phyloP scores from a whole-genome alignment of 1,139 yeast genomes.

The Williopsis jadinii region DNA sequence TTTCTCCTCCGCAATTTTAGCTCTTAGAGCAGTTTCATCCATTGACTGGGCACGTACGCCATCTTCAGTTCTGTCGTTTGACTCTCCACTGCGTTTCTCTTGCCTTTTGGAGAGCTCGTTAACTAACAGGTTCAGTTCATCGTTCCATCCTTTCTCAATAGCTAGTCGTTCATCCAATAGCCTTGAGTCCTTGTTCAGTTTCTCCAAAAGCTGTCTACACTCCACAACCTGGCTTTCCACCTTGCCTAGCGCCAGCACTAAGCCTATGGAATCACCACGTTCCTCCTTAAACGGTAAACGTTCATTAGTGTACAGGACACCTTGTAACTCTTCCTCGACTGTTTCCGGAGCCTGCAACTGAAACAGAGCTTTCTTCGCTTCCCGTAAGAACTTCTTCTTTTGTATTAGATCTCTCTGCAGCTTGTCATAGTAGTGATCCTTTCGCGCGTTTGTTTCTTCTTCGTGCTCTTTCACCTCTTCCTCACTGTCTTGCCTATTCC shows the following conservation, averaged over 20 bases:
- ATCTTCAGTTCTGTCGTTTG: too few species aligned
- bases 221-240: slow-evolving; percentile 13
- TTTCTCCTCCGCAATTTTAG: not conserved
- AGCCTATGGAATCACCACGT: slow-evolving; percentile 21
- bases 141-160: slow-evolving; percentile 9
- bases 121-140: slow-evolving; percentile 4
- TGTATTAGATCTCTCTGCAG: slow-evolving; percentile 6
- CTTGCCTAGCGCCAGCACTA: slow-evolving; percentile 12
- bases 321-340: slow-evolving; percentile 4
- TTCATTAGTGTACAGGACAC: slow-evolving; percentile 8
- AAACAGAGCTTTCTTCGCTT: slow-evolving; percentile 5
- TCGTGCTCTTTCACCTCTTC: not conserved
- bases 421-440: slow-evolving; percentile 7
- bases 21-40: too few species aligned
- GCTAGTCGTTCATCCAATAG: slow-evolving; percentile 4
- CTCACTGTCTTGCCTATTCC: not conserved
- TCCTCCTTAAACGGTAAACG: slow-evolving; percentile 15
- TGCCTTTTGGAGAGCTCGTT: not conserved
- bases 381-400: slow-evolving; percentile 6
- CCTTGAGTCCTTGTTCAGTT: not conserved
- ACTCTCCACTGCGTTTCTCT: too few species aligned
- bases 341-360: not conserved
- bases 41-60: too few species aligned
- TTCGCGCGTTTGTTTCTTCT: not conserved
- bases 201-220: slow-evolving; percentile 2